A percentile compares a stretch with the other conserved stretches of the same genome.
phyloP scores from a whole-genome alignment of 495 filamentous ascomycete species.

The Penicillium malachiteum region DNA sequence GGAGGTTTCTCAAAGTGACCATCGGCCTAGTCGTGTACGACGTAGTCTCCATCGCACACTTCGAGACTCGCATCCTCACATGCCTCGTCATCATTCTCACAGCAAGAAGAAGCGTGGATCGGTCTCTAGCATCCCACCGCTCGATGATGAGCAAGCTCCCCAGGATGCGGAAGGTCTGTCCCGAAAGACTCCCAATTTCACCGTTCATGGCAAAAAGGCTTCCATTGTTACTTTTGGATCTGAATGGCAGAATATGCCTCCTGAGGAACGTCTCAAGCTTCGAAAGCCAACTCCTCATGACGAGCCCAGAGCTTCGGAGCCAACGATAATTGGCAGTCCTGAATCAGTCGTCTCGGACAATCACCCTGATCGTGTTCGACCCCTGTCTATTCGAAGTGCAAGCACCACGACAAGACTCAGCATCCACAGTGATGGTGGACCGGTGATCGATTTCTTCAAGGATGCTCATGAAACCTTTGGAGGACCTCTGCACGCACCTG shows the following conservation, averaged over 20 bases:
- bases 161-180: slow-evolving; percentile 65
- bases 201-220: slow-evolving; percentile 96
- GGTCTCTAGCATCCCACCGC: slow-evolving; percentile 53
- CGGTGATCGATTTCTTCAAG: slow-evolving; percentile 18
- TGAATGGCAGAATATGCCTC: slow-evolving; percentile 79
- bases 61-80: slow-evolving; percentile 69
- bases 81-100: slow-evolving; percentile 62
- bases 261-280: slow-evolving; percentile 69
- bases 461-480: slow-evolving; percentile 22
- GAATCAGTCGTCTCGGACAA: slow-evolving; percentile 33
- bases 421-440: slow-evolving; percentile 26
- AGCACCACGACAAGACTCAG: slow-evolving; percentile 42
- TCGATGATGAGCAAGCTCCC: slow-evolving; percentile 54
- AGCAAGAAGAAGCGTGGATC: slow-evolving; percentile 78
- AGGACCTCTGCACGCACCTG: neutral
- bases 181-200: slow-evolving; percentile 82
- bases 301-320: slow-evolving; percentile 43
- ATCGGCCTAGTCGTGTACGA: slow-evolving; percentile 61
- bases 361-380: slow-evolving; percentile 21
- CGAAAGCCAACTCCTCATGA: slow-evolving; percentile 52
- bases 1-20: slow-evolving; percentile 32
- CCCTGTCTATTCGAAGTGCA: slow-evolving; percentile 36
- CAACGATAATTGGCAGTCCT: slow-evolving; percentile 29
- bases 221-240: slow-evolving; percentile 92
- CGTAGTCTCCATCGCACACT: slow-evolving; percentile 94